Conservation (phyloP, 2,329 filamentous ascomycete genomes). For the Colletotrichum theobromicola region DNA sequence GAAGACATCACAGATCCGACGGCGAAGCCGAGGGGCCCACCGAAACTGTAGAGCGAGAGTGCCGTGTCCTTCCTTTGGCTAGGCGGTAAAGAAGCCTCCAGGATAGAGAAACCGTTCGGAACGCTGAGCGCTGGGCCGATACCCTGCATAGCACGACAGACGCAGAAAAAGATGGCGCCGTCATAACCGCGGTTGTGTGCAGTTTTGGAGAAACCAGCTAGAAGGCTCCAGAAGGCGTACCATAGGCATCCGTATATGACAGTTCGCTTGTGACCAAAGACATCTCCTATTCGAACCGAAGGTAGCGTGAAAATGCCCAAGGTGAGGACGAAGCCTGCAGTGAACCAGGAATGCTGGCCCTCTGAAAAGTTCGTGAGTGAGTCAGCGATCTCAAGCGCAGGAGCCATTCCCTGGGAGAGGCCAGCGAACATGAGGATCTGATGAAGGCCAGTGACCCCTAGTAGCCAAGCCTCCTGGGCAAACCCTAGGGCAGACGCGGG, state of each 20-base stretch:
- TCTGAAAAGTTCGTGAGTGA: not conserved
- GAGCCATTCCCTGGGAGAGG: not conserved
- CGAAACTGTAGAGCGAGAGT: slow-evolving; percentile 39
- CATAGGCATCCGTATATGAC: slow-evolving; percentile 60
- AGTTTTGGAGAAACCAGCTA: slow-evolving; percentile 46
- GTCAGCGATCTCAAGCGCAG: not conserved
- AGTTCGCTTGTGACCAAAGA: slow-evolving; percentile 61
- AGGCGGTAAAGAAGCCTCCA: slow-evolving; percentile 54
- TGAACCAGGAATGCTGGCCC: slow-evolving; percentile 58
- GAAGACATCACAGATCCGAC: slow-evolving; percentile 32
- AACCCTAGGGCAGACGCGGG: not conserved
- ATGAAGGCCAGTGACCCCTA: not conserved
- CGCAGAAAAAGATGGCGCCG: slow-evolving; percentile 46
- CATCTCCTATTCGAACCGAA: slow-evolving; percentile 60
- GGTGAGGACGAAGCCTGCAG: slow-evolving; percentile 62
- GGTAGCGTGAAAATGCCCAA: slow-evolving; percentile 63
- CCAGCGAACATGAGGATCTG: not conserved
- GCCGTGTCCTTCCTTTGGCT: slow-evolving; percentile 39
- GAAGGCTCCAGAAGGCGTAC: slow-evolving; percentile 58
- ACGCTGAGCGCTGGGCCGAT: slow-evolving; percentile 60
- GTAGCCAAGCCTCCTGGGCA: not conserved
- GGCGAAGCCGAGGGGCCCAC: slow-evolving; percentile 35
- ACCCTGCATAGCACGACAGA: slow-evolving; percentile 55
- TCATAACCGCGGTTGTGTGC: slow-evolving; percentile 23
- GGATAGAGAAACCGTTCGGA: slow-evolving; percentile 61